Evolutionary conservation across 2,329 filamentous ascomycete species (phyloP), one percentile per base, ranked within the genome.

Genomic region (Neonectria hederae): DNA sequence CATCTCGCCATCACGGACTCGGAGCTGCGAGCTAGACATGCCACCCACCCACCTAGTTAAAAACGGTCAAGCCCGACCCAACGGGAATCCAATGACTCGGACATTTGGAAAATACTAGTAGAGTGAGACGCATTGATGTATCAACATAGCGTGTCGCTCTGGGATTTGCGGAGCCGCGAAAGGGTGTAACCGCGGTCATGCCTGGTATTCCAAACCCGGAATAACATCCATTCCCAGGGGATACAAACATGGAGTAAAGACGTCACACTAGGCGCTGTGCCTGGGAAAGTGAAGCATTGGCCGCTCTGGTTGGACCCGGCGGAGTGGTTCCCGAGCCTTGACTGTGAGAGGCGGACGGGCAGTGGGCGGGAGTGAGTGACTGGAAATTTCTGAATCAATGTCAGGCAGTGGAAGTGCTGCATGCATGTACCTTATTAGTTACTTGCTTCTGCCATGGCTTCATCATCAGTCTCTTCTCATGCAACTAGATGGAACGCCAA

Each of bases 221-320:
- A 46, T n/a, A 42, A 17, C 38, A 21, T 19, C n/a, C 8, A 11
- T 42, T 42, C 7, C 8, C 8, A 42, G 8, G n/a, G 17, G 9
- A 42, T 42, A 19, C 38, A 42, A 19, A 19, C 17, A 46, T 51
- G 42, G 24, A 28, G 48, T 57, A 35, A 60, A 40, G 30, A 60
- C 57, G 57, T 60, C 57, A 60, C 49, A 60, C 57, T 19, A 28
- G 40, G 17, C 51, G 24, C n/a, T n/a, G 57, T n/a, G 10, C 10
- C 53, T 28, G 28, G 21, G 52, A 48, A 40, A 28, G 49, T 42
- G 21, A 43, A 54, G 57, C 57, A 54, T 54, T 28, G 49, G 19
- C 49, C 32, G 49, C 57, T 30, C 57, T 45, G 49, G 32, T 52
- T 52, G 51, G 51, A 30, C 30, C 40, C n/a, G 21, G 21, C 13